phyloP scores from a whole-genome alignment of 2,329 filamentous ascomycete genomes.

The Venturia aucupariae region DNA sequence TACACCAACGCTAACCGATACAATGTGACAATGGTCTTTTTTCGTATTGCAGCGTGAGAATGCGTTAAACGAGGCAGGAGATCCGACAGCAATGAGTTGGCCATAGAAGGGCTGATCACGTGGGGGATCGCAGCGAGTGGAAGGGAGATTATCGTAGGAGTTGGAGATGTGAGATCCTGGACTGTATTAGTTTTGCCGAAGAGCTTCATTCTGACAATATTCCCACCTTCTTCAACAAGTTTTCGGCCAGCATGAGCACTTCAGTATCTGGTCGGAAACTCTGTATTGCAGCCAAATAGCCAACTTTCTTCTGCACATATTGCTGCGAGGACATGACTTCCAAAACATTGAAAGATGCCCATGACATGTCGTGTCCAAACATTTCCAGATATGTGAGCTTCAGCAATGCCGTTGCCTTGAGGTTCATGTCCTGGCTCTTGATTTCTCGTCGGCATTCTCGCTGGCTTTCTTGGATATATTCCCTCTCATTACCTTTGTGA shows the following conservation, averaged over 20 bases:
- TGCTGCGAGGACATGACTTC: conserved; percentile 98
- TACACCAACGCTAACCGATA: conserved; percentile 94
- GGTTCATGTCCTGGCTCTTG: conserved; percentile 86
- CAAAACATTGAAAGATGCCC: conserved; percentile 95
- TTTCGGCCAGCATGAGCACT: conserved; percentile 94
- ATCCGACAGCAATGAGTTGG: conserved; percentile 80
- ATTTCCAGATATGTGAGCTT: conserved; percentile 98
- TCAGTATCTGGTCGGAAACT: conserved; percentile 94
- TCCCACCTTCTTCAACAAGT: conserved; percentile 76
- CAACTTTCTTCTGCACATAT: conserved; percentile 89
- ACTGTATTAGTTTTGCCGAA: conserved; percentile 21
- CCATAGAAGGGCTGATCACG: conserved; percentile 84
- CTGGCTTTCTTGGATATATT: conserved; percentile 87
- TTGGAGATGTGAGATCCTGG: conserved; percentile 65
- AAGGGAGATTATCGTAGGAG: conserved; percentile 69
- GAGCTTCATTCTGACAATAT: background rate
- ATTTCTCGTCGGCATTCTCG: conserved; percentile 95
- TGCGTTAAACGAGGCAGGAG: conserved; percentile 79
- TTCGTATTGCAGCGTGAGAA: conserved; percentile 74
- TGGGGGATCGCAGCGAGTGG: conserved; percentile 88
- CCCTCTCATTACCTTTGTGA: conserved; percentile 89
- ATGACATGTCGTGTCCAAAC: conserved; percentile 99
- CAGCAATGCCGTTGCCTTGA: conserved; percentile 90
- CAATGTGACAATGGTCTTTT: conserved; percentile 91
- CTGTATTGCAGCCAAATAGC: conserved; percentile 90